Percentiles rank a stretch among this genome's conserved stretches.
Evolutionary conservation across 805 yeast genomes (phyloP).

Genomic region (Lipomyces sp.): DNA sequence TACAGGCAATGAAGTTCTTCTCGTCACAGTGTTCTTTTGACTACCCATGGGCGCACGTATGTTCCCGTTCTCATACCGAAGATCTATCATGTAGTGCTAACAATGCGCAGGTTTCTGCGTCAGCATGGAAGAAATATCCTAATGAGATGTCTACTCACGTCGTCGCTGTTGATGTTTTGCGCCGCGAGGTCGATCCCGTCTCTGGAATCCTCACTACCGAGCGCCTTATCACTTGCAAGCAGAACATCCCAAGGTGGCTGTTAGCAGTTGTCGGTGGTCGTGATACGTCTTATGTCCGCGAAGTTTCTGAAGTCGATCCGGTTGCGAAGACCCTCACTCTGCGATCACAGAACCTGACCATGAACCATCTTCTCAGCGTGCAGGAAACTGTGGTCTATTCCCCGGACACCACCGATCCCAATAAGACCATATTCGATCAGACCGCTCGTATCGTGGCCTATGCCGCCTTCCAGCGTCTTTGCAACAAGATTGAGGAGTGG

Average conservation of each 20-base stretch:
- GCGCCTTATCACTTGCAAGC: slow-evolving; percentile 85
- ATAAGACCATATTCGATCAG: slow-evolving; percentile 63
- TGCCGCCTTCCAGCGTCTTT: slow-evolving; percentile 68
- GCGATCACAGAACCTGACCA: slow-evolving; percentile 87
- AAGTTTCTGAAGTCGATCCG: slow-evolving; percentile 83
- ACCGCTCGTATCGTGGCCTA: slow-evolving; percentile 88
- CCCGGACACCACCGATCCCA: slow-evolving; percentile 65
- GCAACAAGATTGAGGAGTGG: slow-evolving; percentile 91
- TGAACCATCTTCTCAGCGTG: slow-evolving; percentile 73
- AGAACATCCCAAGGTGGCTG: slow-evolving; percentile 84
- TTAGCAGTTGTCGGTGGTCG: slow-evolving; percentile 71
- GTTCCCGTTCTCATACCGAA: slow-evolving; percentile 39
- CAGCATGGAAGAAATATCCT: slow-evolving; percentile 98
- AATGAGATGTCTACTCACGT: slow-evolving; percentile 91
- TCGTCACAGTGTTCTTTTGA: slow-evolving; percentile 69
- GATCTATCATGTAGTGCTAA: slow-evolving; percentile 42
- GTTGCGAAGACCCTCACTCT: slow-evolving; percentile 64
- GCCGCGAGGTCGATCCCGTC: slow-evolving; percentile 65
- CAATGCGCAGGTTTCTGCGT: slow-evolving; percentile 68
- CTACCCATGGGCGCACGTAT: slow-evolving; percentile 90
- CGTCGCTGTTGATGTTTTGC: slow-evolving; percentile 85
- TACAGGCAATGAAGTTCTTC: slow-evolving; percentile 71
- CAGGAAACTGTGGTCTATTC: slow-evolving; percentile 83
- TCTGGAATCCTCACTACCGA: slow-evolving; percentile 72
- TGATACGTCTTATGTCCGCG: slow-evolving; percentile 80